phyloP scores from a whole-genome alignment of 306 rosid species.

The Inga leiocalycina region DNA sequence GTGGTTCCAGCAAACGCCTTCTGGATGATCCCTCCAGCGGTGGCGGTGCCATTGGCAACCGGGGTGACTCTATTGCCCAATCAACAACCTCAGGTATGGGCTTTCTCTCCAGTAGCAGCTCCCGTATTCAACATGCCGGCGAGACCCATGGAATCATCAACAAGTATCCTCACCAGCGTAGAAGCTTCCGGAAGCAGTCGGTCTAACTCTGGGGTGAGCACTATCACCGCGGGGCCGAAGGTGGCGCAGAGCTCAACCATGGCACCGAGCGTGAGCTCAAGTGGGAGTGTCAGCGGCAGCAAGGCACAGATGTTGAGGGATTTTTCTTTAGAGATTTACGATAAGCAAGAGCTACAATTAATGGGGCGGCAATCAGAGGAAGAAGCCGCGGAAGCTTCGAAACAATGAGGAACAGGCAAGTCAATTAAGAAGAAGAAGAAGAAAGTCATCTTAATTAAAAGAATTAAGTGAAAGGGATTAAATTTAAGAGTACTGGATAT shows the following conservation, averaged over 20 bases:
- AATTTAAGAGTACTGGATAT: neutral
- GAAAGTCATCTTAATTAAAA: neutral
- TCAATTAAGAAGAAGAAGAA: neutral
- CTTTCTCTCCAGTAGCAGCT: conserved; percentile 51
- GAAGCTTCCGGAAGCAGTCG: conserved; percentile 19
- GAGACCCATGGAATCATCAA: conserved; percentile 38
- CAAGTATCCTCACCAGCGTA: conserved; percentile 15
- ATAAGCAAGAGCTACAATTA: conserved; percentile 37
- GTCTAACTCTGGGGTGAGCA: conserved; percentile 36
- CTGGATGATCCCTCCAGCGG: conserved; percentile 64
- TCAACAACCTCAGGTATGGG: conserved; percentile 61
- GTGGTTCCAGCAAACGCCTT: conserved; percentile 64
- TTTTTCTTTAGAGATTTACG: conserved; percentile 31
- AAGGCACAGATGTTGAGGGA: conserved; percentile 28
- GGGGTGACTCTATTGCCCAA: neutral
- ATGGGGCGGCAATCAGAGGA: conserved; percentile 15
- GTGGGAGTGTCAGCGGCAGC: neutral
- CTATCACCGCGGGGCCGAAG: conserved; percentile 55
- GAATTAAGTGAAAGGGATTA: neutral
- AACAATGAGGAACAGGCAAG: conserved; percentile 6
- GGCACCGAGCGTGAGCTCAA: conserved; percentile 58
- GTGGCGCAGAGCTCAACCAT: conserved; percentile 51
- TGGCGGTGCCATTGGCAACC: neutral
- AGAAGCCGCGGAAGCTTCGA: neutral
- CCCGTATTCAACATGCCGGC: conserved; percentile 51